Evolutionary conservation across 305 asterid species (phyloP).

Genomic region (Fraxinus sp.): DNA sequence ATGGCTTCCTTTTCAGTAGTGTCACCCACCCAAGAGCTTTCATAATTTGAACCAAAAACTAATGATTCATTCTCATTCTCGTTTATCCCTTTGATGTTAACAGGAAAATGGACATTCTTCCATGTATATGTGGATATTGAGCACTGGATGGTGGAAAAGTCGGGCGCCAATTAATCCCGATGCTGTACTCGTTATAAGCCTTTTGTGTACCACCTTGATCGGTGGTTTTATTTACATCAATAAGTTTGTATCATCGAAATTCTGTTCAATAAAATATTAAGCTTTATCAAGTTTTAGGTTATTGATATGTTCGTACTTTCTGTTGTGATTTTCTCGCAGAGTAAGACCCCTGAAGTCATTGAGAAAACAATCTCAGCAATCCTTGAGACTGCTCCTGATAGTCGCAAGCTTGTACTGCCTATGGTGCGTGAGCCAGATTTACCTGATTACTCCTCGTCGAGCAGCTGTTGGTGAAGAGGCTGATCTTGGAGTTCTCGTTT

Average conservation of each 20-base stretch:
- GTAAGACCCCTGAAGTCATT: constrained; percentile 44
- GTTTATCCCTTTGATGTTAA: constrained; percentile 14
- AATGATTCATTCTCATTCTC: not conserved
- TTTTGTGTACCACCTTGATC: constrained; percentile 54
- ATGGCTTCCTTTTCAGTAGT: not conserved
- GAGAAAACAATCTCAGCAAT: constrained; percentile 38
- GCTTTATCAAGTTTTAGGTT: constrained; percentile 5
- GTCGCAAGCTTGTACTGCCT: constrained; percentile 55
- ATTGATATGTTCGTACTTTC: not conserved
- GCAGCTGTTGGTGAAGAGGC: constrained; percentile 96
- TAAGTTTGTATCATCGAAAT: constrained; percentile 38
- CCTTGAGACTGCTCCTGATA: constrained; percentile 41
- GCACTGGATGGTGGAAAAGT: constrained; percentile 96
- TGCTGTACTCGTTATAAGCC: constrained; percentile 61
- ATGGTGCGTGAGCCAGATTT: constrained; percentile 83
- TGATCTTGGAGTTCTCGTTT: constrained; percentile 77
- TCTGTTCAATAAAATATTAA: not conserved
- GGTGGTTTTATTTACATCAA: constrained; percentile 72
- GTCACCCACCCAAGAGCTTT: not conserved
- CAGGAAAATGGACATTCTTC: constrained; percentile 88
- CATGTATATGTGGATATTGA: constrained; percentile 79
- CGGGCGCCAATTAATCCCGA: constrained; percentile 71
- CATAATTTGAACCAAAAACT: not conserved
- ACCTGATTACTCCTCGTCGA: constrained; percentile 63
- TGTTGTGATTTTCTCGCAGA: constrained; percentile 33